These are phyloP conservation scores for Aspergillus bertholletiae DNA, from an alignment of 495 filamentous ascomycete species.

Conservation along the genomic window DNA sequence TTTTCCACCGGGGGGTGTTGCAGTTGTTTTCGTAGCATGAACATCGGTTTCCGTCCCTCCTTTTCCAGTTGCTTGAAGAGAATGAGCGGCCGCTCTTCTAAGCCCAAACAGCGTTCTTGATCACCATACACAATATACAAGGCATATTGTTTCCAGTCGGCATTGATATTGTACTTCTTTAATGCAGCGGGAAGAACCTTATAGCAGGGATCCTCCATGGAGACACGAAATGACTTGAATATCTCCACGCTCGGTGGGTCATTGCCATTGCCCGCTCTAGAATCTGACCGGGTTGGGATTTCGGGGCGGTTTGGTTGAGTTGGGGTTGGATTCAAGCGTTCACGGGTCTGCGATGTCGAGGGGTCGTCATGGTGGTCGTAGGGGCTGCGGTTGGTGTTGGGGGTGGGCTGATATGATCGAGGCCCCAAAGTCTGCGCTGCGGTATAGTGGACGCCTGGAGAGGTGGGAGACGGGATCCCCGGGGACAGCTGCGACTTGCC, in stretches of 20 bases:
- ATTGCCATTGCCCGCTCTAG: slow-evolving; percentile 39
- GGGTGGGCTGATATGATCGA: slow-evolving; percentile 43
- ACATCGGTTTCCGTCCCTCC: slow-evolving; percentile 98
- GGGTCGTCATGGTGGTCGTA: slow-evolving; percentile 47
- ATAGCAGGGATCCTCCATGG: slow-evolving; percentile 95
- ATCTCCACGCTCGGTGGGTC: slow-evolving; percentile 71
- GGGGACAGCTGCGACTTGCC: slow-evolving; percentile 65
- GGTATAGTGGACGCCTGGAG: slow-evolving; percentile 55
- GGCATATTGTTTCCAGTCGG: slow-evolving; percentile 94
- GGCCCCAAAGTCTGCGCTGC: slow-evolving; percentile 45
- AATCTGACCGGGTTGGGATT: slow-evolving; percentile 46
- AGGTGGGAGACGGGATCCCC: slow-evolving; percentile 79
- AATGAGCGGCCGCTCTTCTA: slow-evolving; percentile 90
- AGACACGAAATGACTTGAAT: slow-evolving; percentile 96
- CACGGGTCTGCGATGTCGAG: slow-evolving; percentile 23
- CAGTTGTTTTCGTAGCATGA: slow-evolving; percentile 78
- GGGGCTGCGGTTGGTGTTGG: slow-evolving; percentile 26
- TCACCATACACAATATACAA: slow-evolving; percentile 98
- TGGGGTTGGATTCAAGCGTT: slow-evolving; percentile 38
- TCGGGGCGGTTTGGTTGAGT: slow-evolving; percentile 36
- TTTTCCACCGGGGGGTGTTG: slow-evolving; percentile 29
- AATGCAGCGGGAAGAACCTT: slow-evolving; percentile 94
- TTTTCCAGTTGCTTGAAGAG: slow-evolving; percentile 96
- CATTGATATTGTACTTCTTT: slow-evolving; percentile 97
- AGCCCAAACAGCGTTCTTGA: slow-evolving; percentile 86